Conservation (phyloP, 2,329 filamentous ascomycete species). For the Paecilomyces formosus region DNA sequence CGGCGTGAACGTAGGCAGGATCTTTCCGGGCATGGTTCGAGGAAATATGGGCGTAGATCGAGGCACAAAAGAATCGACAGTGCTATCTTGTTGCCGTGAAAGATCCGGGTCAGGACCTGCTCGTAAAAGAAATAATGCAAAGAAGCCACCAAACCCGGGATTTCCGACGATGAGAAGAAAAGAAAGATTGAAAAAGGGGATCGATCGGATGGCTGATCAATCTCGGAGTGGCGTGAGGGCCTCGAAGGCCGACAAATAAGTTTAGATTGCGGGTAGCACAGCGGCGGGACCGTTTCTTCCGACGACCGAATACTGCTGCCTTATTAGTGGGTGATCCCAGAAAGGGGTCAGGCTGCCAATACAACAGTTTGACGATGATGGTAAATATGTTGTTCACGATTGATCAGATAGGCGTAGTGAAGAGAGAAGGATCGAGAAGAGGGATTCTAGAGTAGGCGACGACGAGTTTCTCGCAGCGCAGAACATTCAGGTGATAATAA, state of each 20-base stretch:
- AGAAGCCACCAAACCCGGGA: not conserved
- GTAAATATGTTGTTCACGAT: not conserved
- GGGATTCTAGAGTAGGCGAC: not conserved
- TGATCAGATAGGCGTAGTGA: not conserved
- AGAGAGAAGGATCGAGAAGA: not conserved
- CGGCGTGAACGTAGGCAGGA: constrained; percentile 72
- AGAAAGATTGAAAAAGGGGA: not conserved
- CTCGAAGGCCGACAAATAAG: not conserved
- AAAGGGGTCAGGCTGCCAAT: not conserved
- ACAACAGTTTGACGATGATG: not conserved
- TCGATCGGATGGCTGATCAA: not conserved
- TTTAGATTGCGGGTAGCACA: not conserved
- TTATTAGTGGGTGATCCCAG: not conserved
- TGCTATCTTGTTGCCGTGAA: not conserved
- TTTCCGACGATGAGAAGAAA: not conserved
- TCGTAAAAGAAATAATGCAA: not conserved
- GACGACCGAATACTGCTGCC: not conserved
- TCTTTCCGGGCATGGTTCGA: constrained; percentile 65
- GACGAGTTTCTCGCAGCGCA: not conserved
- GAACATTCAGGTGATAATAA: no score
- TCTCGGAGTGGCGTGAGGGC: not conserved
- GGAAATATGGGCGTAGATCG: not conserved
- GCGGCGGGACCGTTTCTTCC: not conserved
- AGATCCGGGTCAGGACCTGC: not conserved
- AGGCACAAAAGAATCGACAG: not conserved